phyloP scores from a whole-genome alignment of 192 early-diverging fungal species.

The Spizellomyces sp. region DNA sequence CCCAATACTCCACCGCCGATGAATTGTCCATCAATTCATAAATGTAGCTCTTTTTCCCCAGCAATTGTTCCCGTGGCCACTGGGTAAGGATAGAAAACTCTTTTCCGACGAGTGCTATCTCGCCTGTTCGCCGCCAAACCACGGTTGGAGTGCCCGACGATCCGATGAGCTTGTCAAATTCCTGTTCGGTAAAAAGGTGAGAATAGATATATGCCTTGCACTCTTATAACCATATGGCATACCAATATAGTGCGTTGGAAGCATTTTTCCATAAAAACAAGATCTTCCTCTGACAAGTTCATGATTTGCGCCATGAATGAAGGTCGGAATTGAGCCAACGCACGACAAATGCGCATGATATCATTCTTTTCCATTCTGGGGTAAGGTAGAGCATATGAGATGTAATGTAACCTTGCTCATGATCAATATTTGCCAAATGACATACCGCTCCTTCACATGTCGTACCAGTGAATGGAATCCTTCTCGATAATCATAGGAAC shows the following conservation, averaged over 20 bases:
- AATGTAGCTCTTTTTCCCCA: conserved; percentile 79
- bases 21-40: conserved; percentile 94
- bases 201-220: not conserved
- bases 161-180: conserved; percentile 94
- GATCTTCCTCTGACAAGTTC: conserved; percentile 91
- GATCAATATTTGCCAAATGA: not conserved
- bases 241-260: conserved; percentile 89
- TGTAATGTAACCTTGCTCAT: not conserved
- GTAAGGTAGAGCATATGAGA: not conserved
- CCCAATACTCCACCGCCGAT: conserved; percentile 94
- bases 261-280: conserved; percentile 96
- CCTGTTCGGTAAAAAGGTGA: conserved; percentile 45
- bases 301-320: conserved; percentile 92
- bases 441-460: conserved; percentile 73
- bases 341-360: conserved; percentile 85
- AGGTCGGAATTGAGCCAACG: conserved; percentile 87
- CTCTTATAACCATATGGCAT: conserved; percentile 12
- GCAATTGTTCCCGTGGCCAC: conserved; percentile 83
- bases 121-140: conserved; percentile 95
- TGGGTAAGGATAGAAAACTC: conserved; percentile 93
- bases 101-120: conserved; percentile 94
- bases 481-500: conserved; percentile 89
- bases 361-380: conserved; percentile 83
- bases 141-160: conserved; percentile 95
- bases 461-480: conserved; percentile 91